Base-by-base conservation (phyloP, 345 rosid genomes). In the Lepidium sativum region DNA sequence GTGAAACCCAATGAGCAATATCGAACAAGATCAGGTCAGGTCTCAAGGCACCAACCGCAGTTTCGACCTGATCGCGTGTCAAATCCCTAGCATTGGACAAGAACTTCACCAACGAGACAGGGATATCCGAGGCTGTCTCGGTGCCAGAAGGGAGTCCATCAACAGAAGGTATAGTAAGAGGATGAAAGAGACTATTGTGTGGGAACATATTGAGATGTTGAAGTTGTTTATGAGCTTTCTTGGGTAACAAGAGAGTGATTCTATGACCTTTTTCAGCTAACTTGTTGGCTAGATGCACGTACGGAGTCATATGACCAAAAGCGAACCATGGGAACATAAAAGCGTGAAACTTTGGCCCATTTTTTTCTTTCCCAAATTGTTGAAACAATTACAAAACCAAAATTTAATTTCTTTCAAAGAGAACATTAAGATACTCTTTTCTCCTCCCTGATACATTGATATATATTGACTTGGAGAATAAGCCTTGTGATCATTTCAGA, bases 261-360 rank as follows among this genome's bases (percentile, higher is more conserved):
- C 1, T 45, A 12, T 45, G 51, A 45, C 14, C 51, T 45, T 60
- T 77, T 18, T 68, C 63, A 3, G 81, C 83, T 12, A 82, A 77
- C 29, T 65, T 67, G 65, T 80, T 84, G n/a, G 85, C 50, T 38
- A 84, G 81, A 55, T 79, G 85, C 12, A 50, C 0, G 34, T 50
- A 50, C 1, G 54, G 35, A 50, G 34, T 50, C 54, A 25, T 6
- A 10, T n/a, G 54, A 25, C 54, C 35, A 50, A 50, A 50, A 27
- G 54, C 35, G 4, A 50, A 25, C 54, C 54, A 84, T 1, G 82
- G 89, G 57, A 84, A 72, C 86, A 82, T 80, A 31, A 76, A 72
- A 3, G 69, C 27, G 14, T 73, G 80, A 50, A 78, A 61, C 33
- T 67, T 54, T 57, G 12, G 53, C 11, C 47, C 17, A 23, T 21